A percentile compares a stretch with the other conserved stretches of the same genome.
phyloP scores from a whole-genome alignment of 192 early-diverging fungal genomes.

The Dimargaris verticillata region DNA sequence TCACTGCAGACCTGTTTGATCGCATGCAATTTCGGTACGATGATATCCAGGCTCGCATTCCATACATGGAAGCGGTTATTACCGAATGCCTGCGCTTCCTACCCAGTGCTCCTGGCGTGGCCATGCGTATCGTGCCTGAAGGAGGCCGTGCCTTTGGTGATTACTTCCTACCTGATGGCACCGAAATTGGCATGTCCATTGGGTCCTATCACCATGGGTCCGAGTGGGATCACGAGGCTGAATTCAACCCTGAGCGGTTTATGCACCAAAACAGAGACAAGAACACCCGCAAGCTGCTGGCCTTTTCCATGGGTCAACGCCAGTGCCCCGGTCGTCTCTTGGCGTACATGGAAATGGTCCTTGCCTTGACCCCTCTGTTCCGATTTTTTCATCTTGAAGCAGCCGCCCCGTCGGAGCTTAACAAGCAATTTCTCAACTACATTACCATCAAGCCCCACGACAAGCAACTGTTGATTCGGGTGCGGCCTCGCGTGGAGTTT shows the following conservation, averaged over 20 bases:
- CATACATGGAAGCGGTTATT: conserved; percentile 12
- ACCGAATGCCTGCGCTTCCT: conserved; percentile 14
- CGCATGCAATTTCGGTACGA: background rate
- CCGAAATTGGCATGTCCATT: conserved; percentile 21
- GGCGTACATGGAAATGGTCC: conserved; percentile 29
- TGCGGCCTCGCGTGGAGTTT: background rate
- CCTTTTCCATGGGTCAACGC: conserved; percentile 33
- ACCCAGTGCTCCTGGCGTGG: conserved; percentile 4
- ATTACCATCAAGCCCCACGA: background rate
- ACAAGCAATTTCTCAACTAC: background rate
- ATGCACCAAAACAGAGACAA: conserved; percentile 11
- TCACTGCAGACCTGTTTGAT: background rate
- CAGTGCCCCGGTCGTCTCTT: conserved; percentile 30
- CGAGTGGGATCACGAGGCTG: conserved; percentile 9
- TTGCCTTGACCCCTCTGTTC: conserved; percentile 26
- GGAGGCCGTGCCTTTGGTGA: conserved; percentile 12
- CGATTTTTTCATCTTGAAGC: conserved; percentile 17
- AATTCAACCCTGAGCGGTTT: conserved; percentile 29
- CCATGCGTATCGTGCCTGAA: background rate
- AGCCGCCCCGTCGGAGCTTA: background rate
- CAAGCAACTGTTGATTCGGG: background rate
- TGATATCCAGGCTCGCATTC: conserved; percentile 1
- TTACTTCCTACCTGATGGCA: conserved; percentile 23
- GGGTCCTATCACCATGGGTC: conserved; percentile 20
- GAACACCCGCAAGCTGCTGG: conserved; percentile 14